Evolutionary conservation across 2,329 filamentous ascomycete species (phyloP), one percentile per base, ranked within the genome.

Genomic region (Sphaerulina populicola): DNA sequence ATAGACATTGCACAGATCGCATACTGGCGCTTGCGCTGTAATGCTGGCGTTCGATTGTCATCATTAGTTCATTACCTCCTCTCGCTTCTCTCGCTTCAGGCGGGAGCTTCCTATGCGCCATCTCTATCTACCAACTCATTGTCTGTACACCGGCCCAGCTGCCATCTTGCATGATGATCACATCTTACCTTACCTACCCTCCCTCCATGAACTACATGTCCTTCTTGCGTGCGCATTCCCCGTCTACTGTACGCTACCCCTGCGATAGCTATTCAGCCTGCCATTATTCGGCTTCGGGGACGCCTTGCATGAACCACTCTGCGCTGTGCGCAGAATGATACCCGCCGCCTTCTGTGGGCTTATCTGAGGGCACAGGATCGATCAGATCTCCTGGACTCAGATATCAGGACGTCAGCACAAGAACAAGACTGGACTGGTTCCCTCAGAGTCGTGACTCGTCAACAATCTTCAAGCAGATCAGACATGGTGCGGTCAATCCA

Each of bases 241-340:
- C 10, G 10, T 35, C 31, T 7, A n/a, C 43, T 35, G 6, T 7
- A n/a, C 43, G 40, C 27, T 10, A 48, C 44, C 44, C 44, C 46
- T 45, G 41, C 35, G 29, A 36, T 14, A 49, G 41, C 47, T 49
- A 14, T 23, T 38, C 51, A 39, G 35, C 35, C 18, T 18, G 18
- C 2, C 18, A 18, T 18, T 37, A 44, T 36, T 29, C 56, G 47
- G 43, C 31, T 54, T 55, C 57, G 47, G 47, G 37, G 49, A 54
- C 50, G 41, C 40, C 44, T 50, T 55, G 52, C 52, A 52, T 55
- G 49, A 55, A 52, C 49, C 29, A 49, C 30, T 40, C 53, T 49
- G 53, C 29, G 52, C 49, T 52, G 42, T 40, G 40, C 48, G 36
- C 48, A 41, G 44, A 55, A 23, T 56, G 67, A 61, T 62, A 62